Base-by-base conservation (phyloP, 139 green algal species). In the Chlamydomonas eustigma region DNA sequence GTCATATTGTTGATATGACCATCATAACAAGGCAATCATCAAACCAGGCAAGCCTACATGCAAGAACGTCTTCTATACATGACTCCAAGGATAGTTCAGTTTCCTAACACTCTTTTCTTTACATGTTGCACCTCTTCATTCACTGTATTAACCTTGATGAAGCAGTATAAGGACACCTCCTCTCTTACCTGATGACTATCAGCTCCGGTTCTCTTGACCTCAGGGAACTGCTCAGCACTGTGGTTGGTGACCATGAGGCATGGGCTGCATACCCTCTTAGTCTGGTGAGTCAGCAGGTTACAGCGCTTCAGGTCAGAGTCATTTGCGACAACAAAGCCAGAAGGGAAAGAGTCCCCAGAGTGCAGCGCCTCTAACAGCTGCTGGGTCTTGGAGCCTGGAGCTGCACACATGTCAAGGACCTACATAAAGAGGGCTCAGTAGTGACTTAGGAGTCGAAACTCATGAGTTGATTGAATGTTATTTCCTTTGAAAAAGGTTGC, bases 341-440 rank as follows among this genome's bases (percentile, higher is more conserved):
- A 58, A 12, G 84, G 84, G 58, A 70, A 70, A 28, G 37, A 44
- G 70, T 50, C 2, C 6, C 67, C 58, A 6, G 58, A 70, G 18
- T 98, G 95, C 37, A 98, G 85, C 83, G 90, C 88, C 88, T 98
- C 95, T 73, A 98, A 82, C 64, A 98, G 84, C 88, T 98, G 94
- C 66, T 93, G 93, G 24, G 96, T 99, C 85, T 99, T 99, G 69
- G 90, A 97, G 4, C 96, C 96, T 2, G 96, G 96, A 3, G 96
- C 93, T 3, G 96, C 96, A 78, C 96, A 99, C 88, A 97, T 97
- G 87, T 99, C 96, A 50, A 99, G 89, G 44, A 99, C 92, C 80
- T 91, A n/a, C n/a, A n/a, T n/a, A n/a, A n/a, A n/a, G n/a, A n/a
- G n/a, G n/a, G n/a, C n/a, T n/a, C n/a, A n/a, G n/a, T n/a, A n/a